Percentiles rank a stretch among this genome's conserved stretches.
Evolutionary conservation across 1,284 basidiomycete genomes (phyloP).

Genomic region (Salmacisia buchloeana): DNA sequence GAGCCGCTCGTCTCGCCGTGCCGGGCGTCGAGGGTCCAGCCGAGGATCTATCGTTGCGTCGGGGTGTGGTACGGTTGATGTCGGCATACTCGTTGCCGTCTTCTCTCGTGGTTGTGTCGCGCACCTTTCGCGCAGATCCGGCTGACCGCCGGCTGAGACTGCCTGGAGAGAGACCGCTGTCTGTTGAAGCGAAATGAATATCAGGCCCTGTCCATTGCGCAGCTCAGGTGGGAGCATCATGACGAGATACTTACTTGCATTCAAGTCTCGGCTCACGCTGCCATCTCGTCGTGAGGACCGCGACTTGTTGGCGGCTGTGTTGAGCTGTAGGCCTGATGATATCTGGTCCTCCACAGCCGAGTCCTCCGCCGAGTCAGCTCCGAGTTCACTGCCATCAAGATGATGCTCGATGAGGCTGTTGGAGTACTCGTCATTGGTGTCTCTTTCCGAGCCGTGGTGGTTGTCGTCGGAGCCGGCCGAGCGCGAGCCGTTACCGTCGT

Average conservation of each 20-base stretch:
- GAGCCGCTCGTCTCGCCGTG: background rate
- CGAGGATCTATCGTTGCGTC: background rate
- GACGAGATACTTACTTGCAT: no score
- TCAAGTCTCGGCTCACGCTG: no score
- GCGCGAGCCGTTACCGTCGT: conserved; percentile 56
- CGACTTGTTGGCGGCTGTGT: no score
- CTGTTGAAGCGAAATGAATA: no score
- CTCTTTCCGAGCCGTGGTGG: conserved; percentile 9
- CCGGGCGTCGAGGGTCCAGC: background rate
- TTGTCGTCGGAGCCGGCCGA: conserved; percentile 48
- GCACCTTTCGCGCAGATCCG: background rate
- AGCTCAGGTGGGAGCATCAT: no score
- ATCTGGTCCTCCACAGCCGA: conserved; percentile 1
- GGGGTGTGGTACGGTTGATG: background rate
- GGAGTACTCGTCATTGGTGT: background rate
- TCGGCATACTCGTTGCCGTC: background rate
- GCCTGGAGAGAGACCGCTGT: no score
- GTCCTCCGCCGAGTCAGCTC: background rate
- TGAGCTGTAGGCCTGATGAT: background rate
- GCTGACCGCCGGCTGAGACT: no score
- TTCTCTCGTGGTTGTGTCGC: background rate
- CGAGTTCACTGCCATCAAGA: background rate
- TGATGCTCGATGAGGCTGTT: conserved; percentile 1
- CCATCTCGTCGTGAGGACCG: no score
- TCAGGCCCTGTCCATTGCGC: no score